Percentiles rank a stretch among this genome's conserved stretches.
These are phyloP conservation scores for Hypoxylon rubiginosum DNA, from an alignment of 2,329 filamentous ascomycete genomes.

Conservation along the genomic window DNA sequence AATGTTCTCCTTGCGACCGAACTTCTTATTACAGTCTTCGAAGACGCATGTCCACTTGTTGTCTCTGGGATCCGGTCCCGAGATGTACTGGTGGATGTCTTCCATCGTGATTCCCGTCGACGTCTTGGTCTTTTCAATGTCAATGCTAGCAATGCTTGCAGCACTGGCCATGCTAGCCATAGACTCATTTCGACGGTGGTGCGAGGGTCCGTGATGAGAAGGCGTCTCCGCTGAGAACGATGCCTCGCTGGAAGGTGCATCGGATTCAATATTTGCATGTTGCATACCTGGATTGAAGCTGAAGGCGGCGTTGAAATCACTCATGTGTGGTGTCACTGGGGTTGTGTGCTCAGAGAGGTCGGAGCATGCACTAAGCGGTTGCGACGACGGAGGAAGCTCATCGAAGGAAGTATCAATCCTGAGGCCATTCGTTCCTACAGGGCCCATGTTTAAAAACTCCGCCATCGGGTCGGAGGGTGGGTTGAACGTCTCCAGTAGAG, in stretches of 20 bases:
- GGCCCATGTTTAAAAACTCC: slow-evolving; percentile 68
- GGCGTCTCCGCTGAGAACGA: slow-evolving; percentile 46
- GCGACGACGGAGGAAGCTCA: slow-evolving; percentile 52
- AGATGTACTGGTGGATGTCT: slow-evolving; percentile 82
- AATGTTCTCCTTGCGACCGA: slow-evolving; percentile 98
- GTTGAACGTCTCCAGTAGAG: slow-evolving; percentile 56
- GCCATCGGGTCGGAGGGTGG: slow-evolving; percentile 67
- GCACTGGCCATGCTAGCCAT: slow-evolving; percentile 70
- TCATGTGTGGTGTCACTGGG: slow-evolving; percentile 64
- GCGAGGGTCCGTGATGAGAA: slow-evolving; percentile 54
- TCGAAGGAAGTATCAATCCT: slow-evolving; percentile 58
- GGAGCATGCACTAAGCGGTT: slow-evolving; percentile 59
- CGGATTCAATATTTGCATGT: slow-evolving; percentile 39
- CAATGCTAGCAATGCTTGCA: slow-evolving; percentile 72
- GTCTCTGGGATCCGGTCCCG: slow-evolving; percentile 77
- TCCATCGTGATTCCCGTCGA: slow-evolving; percentile 90
- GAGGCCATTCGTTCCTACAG: slow-evolving; percentile 56
- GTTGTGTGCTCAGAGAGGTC: slow-evolving; percentile 66
- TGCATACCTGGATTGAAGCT: slow-evolving; percentile 60
- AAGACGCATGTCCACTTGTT: slow-evolving; percentile 85
- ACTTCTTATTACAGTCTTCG: slow-evolving; percentile 85
- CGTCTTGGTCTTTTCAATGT: slow-evolving; percentile 74
- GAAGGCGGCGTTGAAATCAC: slow-evolving; percentile 59
- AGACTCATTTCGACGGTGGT: slow-evolving; percentile 72
- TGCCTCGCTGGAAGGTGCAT: slow-evolving; percentile 34